Evolutionary conservation across 1,139 yeast genomes (phyloP), one percentile per base, ranked within the genome.

Genomic region (Casaregolazyma suthepensis): DNA sequence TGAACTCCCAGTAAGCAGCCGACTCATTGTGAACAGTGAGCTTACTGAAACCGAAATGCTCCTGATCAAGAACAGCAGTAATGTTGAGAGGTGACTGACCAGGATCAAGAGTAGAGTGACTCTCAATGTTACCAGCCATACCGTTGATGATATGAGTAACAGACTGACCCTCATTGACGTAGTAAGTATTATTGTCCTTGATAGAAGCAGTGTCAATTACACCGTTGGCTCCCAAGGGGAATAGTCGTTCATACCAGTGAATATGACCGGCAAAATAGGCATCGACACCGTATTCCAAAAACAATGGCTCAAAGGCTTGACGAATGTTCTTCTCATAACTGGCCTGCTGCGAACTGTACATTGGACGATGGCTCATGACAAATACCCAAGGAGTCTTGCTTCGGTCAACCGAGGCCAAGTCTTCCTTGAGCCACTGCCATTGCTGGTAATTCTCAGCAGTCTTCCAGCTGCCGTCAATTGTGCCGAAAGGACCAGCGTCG

Each of bases 391-490:
- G 68, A 46, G 71, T 69, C 52, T 65, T 52, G 54, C 60, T 52
- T 29, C 68, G 60, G 56, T 66, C 58, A 20, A 65, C 70, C 7
- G 55, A 54, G 42, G 55, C 53, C 73, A 81, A 70, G 70, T 83
- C 70, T 70, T 74, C 60, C 63, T 66, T 52, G 71, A 75, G 46
- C 76, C 76, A 55, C 63, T 67, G 56, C 66, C 70, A 43, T 56
- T 67, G 70, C 50, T 26, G 59, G 49, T 29, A 48, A 47, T 20
- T 53, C 43, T 64, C 65, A 45, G 64, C 60, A 15, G 52, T 46
- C 43, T 5, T 62, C 58, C 18, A 43, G 51, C 23, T 52, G 45
- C 31, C 62, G 51, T 46, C 57, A 46, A 58, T 53, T 13, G 65
- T 66, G 52, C 68, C 68, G 56, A 64, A 64, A 22, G 67, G 66